Base-by-base conservation (phyloP, 1,284 basidiomycete genomes). In the Wolfiporia cocos region DNA sequence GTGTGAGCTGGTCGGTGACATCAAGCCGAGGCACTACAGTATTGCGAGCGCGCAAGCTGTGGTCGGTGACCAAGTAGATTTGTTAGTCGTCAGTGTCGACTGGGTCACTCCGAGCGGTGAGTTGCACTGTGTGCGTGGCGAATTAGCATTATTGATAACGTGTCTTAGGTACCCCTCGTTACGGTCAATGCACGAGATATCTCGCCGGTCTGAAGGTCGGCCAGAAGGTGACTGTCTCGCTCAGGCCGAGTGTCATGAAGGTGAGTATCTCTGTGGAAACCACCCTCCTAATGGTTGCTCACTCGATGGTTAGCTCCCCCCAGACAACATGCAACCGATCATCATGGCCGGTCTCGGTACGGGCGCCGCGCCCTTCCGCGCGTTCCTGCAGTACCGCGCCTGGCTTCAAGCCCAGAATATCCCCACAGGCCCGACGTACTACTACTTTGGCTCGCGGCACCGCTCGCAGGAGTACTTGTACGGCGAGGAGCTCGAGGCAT, bases 211-310 rank as follows among this genome's bases (percentile, higher is more conserved):
- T 99, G 42, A 78, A 78, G 58, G 65, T 86, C 20, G 96, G 96
- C 24, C 87, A 91, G 64, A 86, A 94, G 66, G 92, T 99, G 24
- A 98, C 94, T 1, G 95, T 97, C 14, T 97, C 93, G 15, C 87
- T 99, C 68, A 97, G 97, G 68, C 96, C 96, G 18, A 95, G 92
- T 58, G 95, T 99, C 37, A 99, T 99, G 95, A 99, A 97, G 78
- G 88, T 92, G 42, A 20, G 68, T 59, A n/a, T 28, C 5, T 20
- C 47, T 39, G 35, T 30, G 7, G 22, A 23, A 5, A 5, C 3
- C 18, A 2, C 29, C 14, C 10, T 21, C 12, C 3, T 15, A 18
- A 3, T 18, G 5, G 7, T 5, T 11, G 14, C 34, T 31, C 15
- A 37, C 3, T 17, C 24, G 26, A 28, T 32, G 39, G 39, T 24